phyloP scores from a whole-genome alignment of 1,139 yeast genomes.

The Saccharomyces hybrid region DNA sequence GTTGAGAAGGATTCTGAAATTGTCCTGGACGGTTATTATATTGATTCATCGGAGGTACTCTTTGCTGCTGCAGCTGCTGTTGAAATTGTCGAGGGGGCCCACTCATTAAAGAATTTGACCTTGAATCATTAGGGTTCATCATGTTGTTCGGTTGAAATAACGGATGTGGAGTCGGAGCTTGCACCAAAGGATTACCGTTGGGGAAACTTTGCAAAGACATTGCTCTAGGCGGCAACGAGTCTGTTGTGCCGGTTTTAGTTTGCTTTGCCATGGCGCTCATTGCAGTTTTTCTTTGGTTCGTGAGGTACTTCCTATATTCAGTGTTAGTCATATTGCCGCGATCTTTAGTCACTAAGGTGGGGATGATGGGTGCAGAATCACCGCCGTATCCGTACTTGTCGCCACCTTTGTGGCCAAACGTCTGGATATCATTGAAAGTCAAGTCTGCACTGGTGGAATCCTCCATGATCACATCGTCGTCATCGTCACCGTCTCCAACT shows the following conservation, averaged over 20 bases:
- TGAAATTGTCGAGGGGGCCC: conserved; percentile 14
- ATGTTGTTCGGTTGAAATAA: background rate
- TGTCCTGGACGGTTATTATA: background rate
- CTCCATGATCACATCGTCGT: conserved; percentile 45
- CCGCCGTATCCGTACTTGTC: conserved; percentile 42
- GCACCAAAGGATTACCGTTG: conserved; percentile 11
- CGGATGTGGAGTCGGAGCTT: conserved; percentile 1
- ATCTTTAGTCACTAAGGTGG: conserved; percentile 42
- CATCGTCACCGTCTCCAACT: conserved; percentile 35
- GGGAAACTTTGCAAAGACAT: conserved; percentile 46
- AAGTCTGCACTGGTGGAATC: conserved; percentile 39
- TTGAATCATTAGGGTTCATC: conserved; percentile 6
- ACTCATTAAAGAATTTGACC: conserved; percentile 23
- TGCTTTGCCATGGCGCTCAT: conserved; percentile 39
- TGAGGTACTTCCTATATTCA: conserved; percentile 62
- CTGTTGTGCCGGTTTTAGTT: conserved; percentile 16
- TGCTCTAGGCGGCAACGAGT: conserved; percentile 38
- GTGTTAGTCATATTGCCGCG: conserved; percentile 38
- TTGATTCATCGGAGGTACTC: background rate
- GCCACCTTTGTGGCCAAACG: conserved; percentile 56
- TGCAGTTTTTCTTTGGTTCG: conserved; percentile 57
- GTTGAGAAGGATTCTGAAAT: background rate
- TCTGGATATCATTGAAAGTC: conserved; percentile 57
- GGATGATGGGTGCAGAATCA: conserved; percentile 68
- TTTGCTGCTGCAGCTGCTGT: conserved; percentile 3